A percentile compares a stretch with the other conserved stretches of the same genome.
Evolutionary conservation across 2,329 filamentous ascomycete genomes (phyloP).

Genomic region (Trichoderma sp.): DNA sequence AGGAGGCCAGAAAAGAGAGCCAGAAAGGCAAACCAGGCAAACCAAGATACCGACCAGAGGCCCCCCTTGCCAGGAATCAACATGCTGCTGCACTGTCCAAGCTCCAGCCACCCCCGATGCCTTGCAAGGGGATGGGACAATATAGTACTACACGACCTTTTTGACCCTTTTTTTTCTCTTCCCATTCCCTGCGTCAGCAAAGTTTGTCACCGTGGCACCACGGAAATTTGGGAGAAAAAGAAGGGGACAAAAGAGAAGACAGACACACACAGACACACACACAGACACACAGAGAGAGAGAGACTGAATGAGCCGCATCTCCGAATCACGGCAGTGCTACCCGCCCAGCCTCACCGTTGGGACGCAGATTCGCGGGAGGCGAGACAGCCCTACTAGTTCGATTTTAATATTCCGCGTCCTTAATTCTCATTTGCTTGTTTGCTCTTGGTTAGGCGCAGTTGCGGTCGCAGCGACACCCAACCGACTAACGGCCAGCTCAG

Average conservation of each 20-base stretch:
- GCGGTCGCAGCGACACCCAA: background rate
- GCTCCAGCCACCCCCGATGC: background rate
- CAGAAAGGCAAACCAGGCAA: background rate
- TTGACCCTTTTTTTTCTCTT: background rate
- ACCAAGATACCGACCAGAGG: background rate
- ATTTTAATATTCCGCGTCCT: background rate
- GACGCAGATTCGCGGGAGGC: constrained; percentile 3
- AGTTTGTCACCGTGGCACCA: background rate
- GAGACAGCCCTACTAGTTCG: constrained; percentile 9
- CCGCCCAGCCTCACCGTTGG: constrained; percentile 3
- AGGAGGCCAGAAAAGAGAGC: background rate
- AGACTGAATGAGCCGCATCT: background rate
- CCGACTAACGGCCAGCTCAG: background rate
- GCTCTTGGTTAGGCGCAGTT: background rate
- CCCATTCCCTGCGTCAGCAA: background rate
- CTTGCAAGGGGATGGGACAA: too few species aligned
- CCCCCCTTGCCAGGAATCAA: background rate
- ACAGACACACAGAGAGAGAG: background rate
- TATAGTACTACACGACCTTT: background rate
- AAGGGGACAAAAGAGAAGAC: background rate
- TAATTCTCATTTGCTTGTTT: background rate
- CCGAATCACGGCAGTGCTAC: constrained; percentile 1
- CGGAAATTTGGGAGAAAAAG: background rate
- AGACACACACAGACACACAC: too few species aligned
- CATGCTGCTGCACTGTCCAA: constrained; percentile 5